Evolutionary conservation across 768 basidiomycete species (phyloP).

Genomic region (Macrolepiota dolichaula): DNA sequence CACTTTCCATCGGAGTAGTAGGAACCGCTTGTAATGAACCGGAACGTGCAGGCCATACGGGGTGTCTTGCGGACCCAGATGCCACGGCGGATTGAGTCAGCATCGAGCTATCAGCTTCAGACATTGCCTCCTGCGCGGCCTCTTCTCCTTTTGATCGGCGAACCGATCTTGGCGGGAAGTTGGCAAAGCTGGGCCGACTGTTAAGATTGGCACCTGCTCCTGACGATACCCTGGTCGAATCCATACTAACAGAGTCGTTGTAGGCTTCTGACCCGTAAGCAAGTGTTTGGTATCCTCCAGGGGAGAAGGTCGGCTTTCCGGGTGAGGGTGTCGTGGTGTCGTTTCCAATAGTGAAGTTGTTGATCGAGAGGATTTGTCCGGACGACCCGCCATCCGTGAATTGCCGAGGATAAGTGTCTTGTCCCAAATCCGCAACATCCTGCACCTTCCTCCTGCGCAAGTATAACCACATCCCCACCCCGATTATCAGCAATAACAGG

Average conservation of each 20-base stretch:
- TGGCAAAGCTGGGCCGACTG: constrained; percentile 3
- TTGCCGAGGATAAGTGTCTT: constrained; percentile 13
- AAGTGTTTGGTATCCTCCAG: not conserved
- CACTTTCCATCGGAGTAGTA: constrained; percentile 15
- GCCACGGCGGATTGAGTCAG: not conserved
- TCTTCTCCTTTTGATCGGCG: constrained; percentile 18
- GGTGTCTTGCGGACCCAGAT: not conserved
- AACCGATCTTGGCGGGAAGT: constrained; percentile 16
- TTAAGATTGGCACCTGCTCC: not conserved
- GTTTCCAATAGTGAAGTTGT: constrained; percentile 9
- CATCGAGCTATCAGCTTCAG: not conserved
- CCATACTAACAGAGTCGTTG: not conserved
- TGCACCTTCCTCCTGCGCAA: constrained; percentile 10
- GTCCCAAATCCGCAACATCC: constrained; percentile 1
- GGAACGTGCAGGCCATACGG: constrained; percentile 4
- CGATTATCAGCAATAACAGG: constrained; percentile 22
- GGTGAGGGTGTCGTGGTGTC: constrained; percentile 3
- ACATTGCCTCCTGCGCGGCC: constrained; percentile 14
- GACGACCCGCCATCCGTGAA: constrained; percentile 11
- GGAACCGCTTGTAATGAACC: constrained; percentile 5
- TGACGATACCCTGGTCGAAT: not conserved
- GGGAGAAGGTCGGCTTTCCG: not conserved
- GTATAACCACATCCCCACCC: constrained; percentile 16
- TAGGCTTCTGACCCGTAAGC: not conserved
- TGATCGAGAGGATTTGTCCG: constrained; percentile 16